Evolutionary conservation across 2,329 filamentous ascomycete genomes (phyloP), one percentile per base, ranked within the genome.

Genomic region (Hypoxylon sp.): DNA sequence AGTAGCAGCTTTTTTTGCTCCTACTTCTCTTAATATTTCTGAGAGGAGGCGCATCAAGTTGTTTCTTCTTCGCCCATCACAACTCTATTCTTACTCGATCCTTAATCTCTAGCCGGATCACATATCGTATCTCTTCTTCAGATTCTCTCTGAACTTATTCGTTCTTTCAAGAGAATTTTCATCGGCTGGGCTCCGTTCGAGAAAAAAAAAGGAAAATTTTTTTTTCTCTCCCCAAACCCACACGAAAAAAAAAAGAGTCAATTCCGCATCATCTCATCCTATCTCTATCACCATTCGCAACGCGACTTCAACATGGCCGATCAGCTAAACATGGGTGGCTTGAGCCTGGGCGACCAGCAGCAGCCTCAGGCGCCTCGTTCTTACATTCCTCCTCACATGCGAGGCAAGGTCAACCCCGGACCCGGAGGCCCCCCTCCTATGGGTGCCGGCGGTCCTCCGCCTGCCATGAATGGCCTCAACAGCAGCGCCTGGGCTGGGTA

Each of bases 371-470:
- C 72, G 33, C 76, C 79, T 68, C 88, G 88, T 71, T 90, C 90
- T 55, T 95, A 95, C 82, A 92, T 95, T 67, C 91, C 91, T 66
- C 91, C 91, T 76, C 91, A 95, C 77, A 87, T 93, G 82, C 88
- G 91, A 73, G 80, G 79, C 69, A 84, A 84, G 74, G 76, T 79
- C 69, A 76, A 74, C 55, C 71, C 58, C 56, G 67, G 63, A 45
- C 62, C 61, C 53, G 66, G 65, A 27, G 26, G n/a, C 41, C 59
- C 59, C 56, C 58, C 61, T 56, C 67, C 65, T 51, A 72, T 70
- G 69, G 67, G 53, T 62, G 66, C 71, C 56, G 73, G 59, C 17
- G 72, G 73, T 51, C 65, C 69, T 29, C 70, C 71, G 64, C 70
- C 73, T 56, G 74, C 76, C 61, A 78, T 81, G 68, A 75, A 75